phyloP scores from a whole-genome alignment of 768 basidiomycete species.

The Lactifluus piperatus region DNA sequence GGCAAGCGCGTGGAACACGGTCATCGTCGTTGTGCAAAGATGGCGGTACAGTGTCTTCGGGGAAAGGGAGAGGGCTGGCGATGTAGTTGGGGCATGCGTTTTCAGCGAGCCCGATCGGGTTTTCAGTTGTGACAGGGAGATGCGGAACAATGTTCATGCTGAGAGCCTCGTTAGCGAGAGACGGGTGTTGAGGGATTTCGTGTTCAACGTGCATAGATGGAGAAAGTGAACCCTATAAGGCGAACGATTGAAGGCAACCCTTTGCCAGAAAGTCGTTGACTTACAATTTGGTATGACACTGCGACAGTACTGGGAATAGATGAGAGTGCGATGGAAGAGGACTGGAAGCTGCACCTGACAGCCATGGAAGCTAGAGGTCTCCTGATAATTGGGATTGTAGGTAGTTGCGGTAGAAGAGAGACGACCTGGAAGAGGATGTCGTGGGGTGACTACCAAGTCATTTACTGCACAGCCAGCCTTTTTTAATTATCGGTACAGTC shows the following conservation, averaged over 20 bases:
- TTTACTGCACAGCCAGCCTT: neutral
- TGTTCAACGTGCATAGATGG: neutral
- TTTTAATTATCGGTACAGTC: neutral
- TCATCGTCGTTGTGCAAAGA: neutral
- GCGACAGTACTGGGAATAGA: neutral
- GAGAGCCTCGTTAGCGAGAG: neutral
- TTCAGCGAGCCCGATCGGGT: constrained; percentile 1
- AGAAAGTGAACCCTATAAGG: neutral
- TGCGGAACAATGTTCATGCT: neutral
- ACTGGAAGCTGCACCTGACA: neutral
- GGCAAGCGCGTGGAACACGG: constrained; percentile 1
- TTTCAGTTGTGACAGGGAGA: neutral
- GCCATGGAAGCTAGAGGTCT: neutral
- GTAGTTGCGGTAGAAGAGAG: neutral
- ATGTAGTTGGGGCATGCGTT: constrained; percentile 5
- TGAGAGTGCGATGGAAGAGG: neutral
- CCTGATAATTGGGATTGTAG: neutral
- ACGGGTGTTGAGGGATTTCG: neutral
- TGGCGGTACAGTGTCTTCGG: neutral
- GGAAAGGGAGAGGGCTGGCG: neutral
- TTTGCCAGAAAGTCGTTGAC: neutral
- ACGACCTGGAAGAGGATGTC: neutral
- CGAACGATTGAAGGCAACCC: neutral
- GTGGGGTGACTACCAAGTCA: neutral
- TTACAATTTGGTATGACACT: neutral